Base-by-base conservation (phyloP, 495 filamentous ascomycete genomes). In the Mytilinidion resinicola region DNA sequence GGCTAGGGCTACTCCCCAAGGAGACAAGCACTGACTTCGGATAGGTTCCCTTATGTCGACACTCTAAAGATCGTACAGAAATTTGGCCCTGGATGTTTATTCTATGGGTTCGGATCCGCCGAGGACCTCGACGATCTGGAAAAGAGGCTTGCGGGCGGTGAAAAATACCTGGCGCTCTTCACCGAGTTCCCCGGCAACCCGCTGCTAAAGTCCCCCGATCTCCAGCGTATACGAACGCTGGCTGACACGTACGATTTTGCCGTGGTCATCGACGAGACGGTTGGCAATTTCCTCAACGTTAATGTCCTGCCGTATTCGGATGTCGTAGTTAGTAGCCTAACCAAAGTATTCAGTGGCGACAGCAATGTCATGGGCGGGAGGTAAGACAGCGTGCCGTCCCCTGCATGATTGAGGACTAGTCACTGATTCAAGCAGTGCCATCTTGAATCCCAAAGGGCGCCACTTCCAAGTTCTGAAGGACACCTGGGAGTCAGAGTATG, bases 321-420 rank as follows among this genome's bases (percentile, higher is more conserved):
- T 72, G 79, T 96, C 12, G 89, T 96, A 15, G 92, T 92, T 51
- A 93, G 87, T 76, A 95, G 89, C 64, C 78, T 98, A 53, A 96
- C 93, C 4, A 98, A 98, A 72, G 85, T 96, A 49, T 98, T 98
- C 73, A 95, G 89, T 55, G 93, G 93, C 33, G 92, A 96, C 70
- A 90, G 89, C 70, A 97, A 98, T 72, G 93, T 98, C 52, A 96
- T 97, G 93, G 93, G 91, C 61, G 93, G 93, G 54, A 85, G 78
- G 78, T 80, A 56, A 48, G 70, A 21, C 34, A 49, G 34, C 35
- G 37, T 35, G 12, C 46, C 30, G 14, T 36, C 34, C 12, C 21
- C 33, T 33, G 30, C 0, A 3, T 14, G 51, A 4, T 54, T 9
- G 46, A 12, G 25, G 25, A 30, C 25, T 30, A 30, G 44, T 33